These are phyloP conservation scores for Cytospora leucostoma DNA, from an alignment of 2,329 filamentous ascomycete species.

Conservation along the genomic window DNA sequence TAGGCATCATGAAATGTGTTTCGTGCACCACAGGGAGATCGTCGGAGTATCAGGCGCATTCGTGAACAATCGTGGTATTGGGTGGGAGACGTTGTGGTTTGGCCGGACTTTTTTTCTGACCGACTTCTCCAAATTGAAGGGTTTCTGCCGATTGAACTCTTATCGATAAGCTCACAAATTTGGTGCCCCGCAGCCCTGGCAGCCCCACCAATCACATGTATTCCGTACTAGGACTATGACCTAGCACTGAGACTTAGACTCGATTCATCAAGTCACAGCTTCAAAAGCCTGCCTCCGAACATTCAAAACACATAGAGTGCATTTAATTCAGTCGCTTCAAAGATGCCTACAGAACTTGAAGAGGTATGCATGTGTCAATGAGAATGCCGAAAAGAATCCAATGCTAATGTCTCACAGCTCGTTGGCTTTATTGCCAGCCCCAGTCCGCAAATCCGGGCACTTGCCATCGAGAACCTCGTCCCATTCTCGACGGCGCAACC, in stretches of 20 bases:
- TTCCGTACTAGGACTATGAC: neutral
- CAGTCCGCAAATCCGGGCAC: slow-evolving; percentile 84
- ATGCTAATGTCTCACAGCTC: slow-evolving; percentile 55
- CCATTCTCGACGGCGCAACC: slow-evolving; percentile 76
- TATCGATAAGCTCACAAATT: slow-evolving; percentile 25
- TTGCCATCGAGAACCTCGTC: slow-evolving; percentile 83
- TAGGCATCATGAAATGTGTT: slow-evolving; percentile 66
- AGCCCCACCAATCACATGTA: slow-evolving; percentile 23
- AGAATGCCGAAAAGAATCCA: too few relatives aligned
- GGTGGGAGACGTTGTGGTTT: slow-evolving; percentile 7
- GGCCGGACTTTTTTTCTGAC: slow-evolving; percentile 19
- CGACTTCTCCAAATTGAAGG: neutral
- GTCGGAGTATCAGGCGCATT: neutral
- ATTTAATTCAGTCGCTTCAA: slow-evolving; percentile 30
- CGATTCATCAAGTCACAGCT: neutral
- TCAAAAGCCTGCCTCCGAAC: slow-evolving; percentile 29
- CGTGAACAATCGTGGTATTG: neutral
- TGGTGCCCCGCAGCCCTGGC: neutral
- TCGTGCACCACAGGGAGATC: neutral
- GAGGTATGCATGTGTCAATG: slow-evolving; percentile 55
- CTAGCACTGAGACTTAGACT: neutral
- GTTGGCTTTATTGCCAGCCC: slow-evolving; percentile 92
- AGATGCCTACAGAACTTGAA: slow-evolving; percentile 75
- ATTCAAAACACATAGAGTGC: slow-evolving; percentile 13
- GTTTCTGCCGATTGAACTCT: slow-evolving; percentile 14